Percentiles rank a stretch among this genome's conserved stretches.
These are phyloP conservation scores for Phytophthora europaea DNA, from an alignment of 352 stramenopile genomes.

Conservation along the genomic window DNA sequence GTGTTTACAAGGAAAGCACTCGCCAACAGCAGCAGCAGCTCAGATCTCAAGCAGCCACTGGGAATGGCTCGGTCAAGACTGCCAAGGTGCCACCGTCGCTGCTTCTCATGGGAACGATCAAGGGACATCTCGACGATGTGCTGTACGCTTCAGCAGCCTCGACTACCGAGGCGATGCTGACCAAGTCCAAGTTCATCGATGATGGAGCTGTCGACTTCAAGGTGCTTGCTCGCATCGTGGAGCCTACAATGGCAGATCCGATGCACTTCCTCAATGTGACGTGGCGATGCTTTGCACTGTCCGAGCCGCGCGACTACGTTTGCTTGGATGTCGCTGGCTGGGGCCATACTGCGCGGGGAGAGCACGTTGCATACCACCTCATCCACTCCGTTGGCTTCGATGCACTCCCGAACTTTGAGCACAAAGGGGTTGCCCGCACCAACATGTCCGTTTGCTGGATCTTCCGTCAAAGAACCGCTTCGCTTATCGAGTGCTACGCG, in stretches of 20 bases:
- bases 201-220: constrained; percentile 43
- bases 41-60: constrained; percentile 34
- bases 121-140: constrained; percentile 54
- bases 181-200: constrained; percentile 45
- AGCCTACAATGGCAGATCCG: constrained; percentile 46
- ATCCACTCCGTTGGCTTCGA: constrained; percentile 53
- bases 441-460: constrained; percentile 61
- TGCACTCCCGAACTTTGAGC: constrained; percentile 36
- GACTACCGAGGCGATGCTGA: constrained; percentile 47
- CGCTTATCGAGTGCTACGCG: constrained; percentile 43
- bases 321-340: constrained; percentile 48
- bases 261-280: constrained; percentile 53
- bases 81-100: constrained; percentile 33
- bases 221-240: constrained; percentile 38
- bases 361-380: constrained; percentile 48
- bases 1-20: constrained; percentile 49
- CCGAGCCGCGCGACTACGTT: constrained; percentile 48
- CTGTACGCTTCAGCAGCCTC: constrained; percentile 53
- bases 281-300: constrained; percentile 44
- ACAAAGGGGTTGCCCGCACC: constrained; percentile 42
- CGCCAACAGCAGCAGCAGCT: constrained; percentile 36
- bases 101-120: constrained; percentile 49
- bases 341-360: constrained; percentile 25
- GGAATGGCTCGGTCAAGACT: constrained; percentile 20
- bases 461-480: constrained; percentile 46